phyloP scores from a whole-genome alignment of 2,329 filamentous ascomycete species.

The Colletotrichum tofieldiae region DNA sequence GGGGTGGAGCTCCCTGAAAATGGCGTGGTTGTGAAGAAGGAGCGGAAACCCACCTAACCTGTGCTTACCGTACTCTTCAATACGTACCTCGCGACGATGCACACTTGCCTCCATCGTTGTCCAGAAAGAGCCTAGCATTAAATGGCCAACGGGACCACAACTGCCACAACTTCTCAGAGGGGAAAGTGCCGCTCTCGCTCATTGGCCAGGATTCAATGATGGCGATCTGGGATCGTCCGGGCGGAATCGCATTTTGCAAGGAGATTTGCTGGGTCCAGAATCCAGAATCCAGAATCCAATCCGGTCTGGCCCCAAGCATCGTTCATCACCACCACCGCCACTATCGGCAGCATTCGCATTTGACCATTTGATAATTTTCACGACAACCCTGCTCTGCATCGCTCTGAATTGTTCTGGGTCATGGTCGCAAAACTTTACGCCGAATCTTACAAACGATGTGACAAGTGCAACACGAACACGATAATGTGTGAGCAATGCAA shows the following conservation, averaged over 20 bases:
- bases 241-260: conserved; percentile 29
- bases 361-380: background rate
- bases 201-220: conserved; percentile 21
- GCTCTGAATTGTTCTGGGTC: background rate
- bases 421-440: no score
- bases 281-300: background rate
- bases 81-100: background rate
- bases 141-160: background rate
- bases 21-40: conserved; percentile 32
- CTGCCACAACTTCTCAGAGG: conserved; percentile 31
- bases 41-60: background rate
- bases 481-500: background rate
- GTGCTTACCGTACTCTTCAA: background rate
- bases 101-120: background rate
- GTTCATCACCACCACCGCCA: background rate
- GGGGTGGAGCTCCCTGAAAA: conserved; percentile 12
- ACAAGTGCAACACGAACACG: background rate
- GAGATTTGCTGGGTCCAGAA: conserved; percentile 19
- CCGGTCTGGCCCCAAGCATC: background rate
- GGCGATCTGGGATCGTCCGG: conserved; percentile 38
- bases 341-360: background rate
- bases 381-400: background rate
- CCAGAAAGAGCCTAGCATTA: conserved; percentile 3
- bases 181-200: conserved; percentile 9
- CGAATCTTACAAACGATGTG: background rate